phyloP scores from a whole-genome alignment of 2,329 filamentous ascomycete species.

The Penicillium sp. region DNA sequence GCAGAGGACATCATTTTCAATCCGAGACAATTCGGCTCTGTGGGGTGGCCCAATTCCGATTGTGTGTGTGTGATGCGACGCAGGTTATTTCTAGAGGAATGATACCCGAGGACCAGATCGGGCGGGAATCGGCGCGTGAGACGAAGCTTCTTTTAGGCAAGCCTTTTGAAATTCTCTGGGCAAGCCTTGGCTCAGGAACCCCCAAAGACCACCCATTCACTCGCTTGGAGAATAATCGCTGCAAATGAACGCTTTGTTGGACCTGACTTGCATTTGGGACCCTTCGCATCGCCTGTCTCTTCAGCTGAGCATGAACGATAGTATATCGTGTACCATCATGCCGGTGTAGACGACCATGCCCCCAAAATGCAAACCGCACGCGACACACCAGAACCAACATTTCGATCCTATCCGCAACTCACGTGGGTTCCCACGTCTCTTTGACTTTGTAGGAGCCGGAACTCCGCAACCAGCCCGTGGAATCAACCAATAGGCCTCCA shows the following conservation, averaged over 20 bases:
- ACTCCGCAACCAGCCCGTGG: not conserved
- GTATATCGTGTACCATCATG: no score
- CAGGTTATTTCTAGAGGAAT: no score
- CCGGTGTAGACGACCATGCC: not conserved
- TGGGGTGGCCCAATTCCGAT: no score
- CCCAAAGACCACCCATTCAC: not conserved
- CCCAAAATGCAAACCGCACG: not conserved
- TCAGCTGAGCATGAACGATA: no score
- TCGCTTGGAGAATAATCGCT: no score
- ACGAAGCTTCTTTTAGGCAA: conserved; percentile 3
- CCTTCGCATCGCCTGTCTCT: no score
- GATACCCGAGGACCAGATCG: no score
- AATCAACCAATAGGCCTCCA: not conserved
- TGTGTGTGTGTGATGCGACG: no score
- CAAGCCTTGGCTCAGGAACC: not conserved
- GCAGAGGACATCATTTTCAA: no score
- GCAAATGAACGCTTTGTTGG: no score
- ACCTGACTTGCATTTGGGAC: no score
- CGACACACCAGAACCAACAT: not conserved
- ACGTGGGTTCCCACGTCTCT: not conserved
- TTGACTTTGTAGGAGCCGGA: conserved; percentile 1
- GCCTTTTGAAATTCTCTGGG: not conserved
- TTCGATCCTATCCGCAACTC: not conserved
- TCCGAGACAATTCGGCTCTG: no score
- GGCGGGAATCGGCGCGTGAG: not conserved